Base-by-base conservation (phyloP, 306 rosid species). In the Lagenaria siceraria region DNA sequence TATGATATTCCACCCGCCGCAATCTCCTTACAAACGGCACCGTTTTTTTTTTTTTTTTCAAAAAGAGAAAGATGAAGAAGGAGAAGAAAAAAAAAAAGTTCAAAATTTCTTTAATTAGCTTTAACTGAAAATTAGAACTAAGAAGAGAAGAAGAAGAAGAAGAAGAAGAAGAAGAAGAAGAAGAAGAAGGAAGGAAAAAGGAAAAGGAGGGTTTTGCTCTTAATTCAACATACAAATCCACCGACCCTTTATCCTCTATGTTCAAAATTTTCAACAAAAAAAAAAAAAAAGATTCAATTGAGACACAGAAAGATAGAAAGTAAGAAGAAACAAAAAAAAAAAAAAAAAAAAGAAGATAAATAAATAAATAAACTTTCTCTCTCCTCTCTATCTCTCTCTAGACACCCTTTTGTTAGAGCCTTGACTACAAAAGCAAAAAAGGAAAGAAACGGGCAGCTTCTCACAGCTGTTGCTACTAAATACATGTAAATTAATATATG, bases 401-500 rank as follows among this genome's bases (percentile, higher is more conserved):
- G 3, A 33, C 17, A 40, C 87, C 77, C 95, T 87, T 88, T 92
- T 90, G 85, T 83, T 86, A 78, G 86, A 80, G 83, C 75, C 95
- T 91, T 91, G 93, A 93, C 98, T 89, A 88, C 84, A 80, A 91
- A 91, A 93, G 97, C 87, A 78, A 17, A 84, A 92, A 90, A 93
- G 91, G 84, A 79, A 86, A 71, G 85, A 89, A 90, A 89, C 91
- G 82, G 89, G 87, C 83, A 51, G 21, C 55, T 51, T 17, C 75
- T 80, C 88, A 85, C 92, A 83, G 85, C 90, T 84, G 88, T 87
- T 88, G 83, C 88, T 73, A 85, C 80, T 89, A 79, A 42, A 10
- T 84, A 38, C 75, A 55, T 60, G 52, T 82, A 79, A 51, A 18
- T 79, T 82, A 76, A 33, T 33, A 33, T 33, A 80, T 58, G 62